Evolutionary conservation across 2,329 filamentous ascomycete species (phyloP).

Genomic region (Tolypocladium tropicale): DNA sequence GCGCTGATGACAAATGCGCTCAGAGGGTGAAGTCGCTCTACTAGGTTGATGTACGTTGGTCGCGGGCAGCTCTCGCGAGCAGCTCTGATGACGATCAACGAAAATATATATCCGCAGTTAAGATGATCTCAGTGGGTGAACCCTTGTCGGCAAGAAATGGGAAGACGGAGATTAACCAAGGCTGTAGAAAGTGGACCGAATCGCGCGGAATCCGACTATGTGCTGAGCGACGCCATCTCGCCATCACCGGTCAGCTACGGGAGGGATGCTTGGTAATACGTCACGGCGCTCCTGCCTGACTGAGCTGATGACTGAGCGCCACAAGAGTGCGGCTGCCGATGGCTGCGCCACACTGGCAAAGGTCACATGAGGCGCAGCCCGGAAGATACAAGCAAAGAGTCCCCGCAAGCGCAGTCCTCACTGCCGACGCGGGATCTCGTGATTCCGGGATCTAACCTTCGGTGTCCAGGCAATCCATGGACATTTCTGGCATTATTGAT

Average conservation of each 20-base stretch:
- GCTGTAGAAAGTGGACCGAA: neutral
- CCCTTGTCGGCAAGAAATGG: no score
- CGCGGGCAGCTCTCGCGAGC: neutral
- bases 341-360: neutral
- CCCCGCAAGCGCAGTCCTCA: neutral
- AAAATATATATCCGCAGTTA: neutral
- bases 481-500: no score
- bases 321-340: neutral
- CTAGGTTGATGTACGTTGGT: neutral
- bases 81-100: neutral
- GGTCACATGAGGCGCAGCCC: neutral
- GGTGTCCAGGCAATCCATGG: neutral
- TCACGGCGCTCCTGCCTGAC: slow-evolving; percentile 10
- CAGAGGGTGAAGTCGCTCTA: neutral
- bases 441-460: no score
- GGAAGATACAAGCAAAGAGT: neutral
- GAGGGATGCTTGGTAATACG: slow-evolving; percentile 34
- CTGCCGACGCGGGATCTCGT: neutral
- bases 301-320: neutral
- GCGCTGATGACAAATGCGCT: neutral
- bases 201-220: neutral
- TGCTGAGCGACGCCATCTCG: slow-evolving; percentile 2
- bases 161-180: neutral
- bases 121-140: no score
- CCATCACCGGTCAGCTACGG: slow-evolving; percentile 16